Evolutionary conservation across 2,329 filamentous ascomycete genomes (phyloP).

Genomic region (Diaporthe citriasiana): DNA sequence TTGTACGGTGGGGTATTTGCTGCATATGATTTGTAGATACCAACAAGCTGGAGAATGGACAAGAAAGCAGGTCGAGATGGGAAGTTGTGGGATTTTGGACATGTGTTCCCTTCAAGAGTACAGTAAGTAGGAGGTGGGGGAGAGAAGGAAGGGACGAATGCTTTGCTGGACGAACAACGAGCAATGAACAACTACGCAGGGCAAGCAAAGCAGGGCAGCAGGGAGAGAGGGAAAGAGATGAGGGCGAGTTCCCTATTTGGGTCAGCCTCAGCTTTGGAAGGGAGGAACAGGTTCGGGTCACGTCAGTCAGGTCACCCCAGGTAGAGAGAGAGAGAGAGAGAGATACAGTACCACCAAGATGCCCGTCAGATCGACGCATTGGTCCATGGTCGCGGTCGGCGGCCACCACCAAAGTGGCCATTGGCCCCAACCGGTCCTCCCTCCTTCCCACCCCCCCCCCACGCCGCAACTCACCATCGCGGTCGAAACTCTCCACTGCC

Average conservation of each 20-base stretch:
- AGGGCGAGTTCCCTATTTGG: slow-evolving; percentile 15
- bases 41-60: slow-evolving; percentile 36
- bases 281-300: not conserved
- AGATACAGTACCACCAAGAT: slow-evolving; percentile 17
- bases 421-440: not conserved
- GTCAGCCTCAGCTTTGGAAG: slow-evolving; percentile 32
- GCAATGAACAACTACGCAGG: slow-evolving; percentile 11
- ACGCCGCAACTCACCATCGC: slow-evolving; percentile 20
- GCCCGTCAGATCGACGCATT: slow-evolving; percentile 24
- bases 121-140: not conserved
- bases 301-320: slow-evolving; percentile 30
- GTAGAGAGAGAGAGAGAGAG: not conserved
- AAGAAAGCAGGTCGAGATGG: not conserved
- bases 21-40: slow-evolving; percentile 40
- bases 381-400: not conserved
- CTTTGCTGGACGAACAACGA: not conserved
- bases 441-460: not conserved
- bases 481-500: not conserved
- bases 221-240: slow-evolving; percentile 1
- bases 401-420: slow-evolving; percentile 7
- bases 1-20: slow-evolving; percentile 44
- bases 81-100: not conserved
- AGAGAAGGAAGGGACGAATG: slow-evolving; percentile 10
- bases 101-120: slow-evolving; percentile 8
- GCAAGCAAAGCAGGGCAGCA: slow-evolving; percentile 12